A percentile compares a stretch with the other conserved stretches of the same genome.
phyloP scores from a whole-genome alignment of 495 filamentous ascomycete genomes.

The Aspergillus carlsbadensis region DNA sequence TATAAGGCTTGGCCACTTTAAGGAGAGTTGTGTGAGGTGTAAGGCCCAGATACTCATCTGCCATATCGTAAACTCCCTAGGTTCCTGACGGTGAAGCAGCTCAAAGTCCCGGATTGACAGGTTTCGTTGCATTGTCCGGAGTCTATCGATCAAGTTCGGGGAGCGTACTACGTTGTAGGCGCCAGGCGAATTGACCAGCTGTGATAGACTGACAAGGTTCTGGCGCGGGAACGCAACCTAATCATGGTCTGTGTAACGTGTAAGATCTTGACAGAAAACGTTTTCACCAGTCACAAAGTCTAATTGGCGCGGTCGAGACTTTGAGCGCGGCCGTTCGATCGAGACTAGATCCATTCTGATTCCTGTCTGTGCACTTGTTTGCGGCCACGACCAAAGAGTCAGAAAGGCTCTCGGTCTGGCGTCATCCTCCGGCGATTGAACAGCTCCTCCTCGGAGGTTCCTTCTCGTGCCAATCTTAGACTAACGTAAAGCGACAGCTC shows the following conservation, averaged over 20 bases:
- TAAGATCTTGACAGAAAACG: slow-evolving; percentile 22
- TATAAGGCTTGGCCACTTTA: too few relatives aligned
- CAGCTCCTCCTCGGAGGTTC: neutral
- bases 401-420: neutral
- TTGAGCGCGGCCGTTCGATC: slow-evolving; percentile 27
- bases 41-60: too few relatives aligned
- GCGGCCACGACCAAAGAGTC: neutral
- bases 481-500: neutral
- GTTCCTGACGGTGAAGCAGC: neutral
- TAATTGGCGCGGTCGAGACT: slow-evolving; percentile 18
- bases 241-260: slow-evolving; percentile 6
- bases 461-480: neutral
- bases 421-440: neutral
- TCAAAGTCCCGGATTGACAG: neutral
- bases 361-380: neutral
- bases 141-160: neutral
- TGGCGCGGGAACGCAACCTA: slow-evolving; percentile 3
- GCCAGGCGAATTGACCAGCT: neutral
- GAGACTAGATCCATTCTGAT: slow-evolving; percentile 1
- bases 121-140: too few relatives aligned
- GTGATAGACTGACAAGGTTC: slow-evolving; percentile 1
- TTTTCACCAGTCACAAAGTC: slow-evolving; percentile 16
- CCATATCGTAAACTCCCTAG: too few relatives aligned
- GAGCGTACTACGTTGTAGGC: too few relatives aligned
- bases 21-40: too few relatives aligned